Evolutionary conservation across 768 basidiomycete species (phyloP).

Genomic region (Phaffia australis): DNA sequence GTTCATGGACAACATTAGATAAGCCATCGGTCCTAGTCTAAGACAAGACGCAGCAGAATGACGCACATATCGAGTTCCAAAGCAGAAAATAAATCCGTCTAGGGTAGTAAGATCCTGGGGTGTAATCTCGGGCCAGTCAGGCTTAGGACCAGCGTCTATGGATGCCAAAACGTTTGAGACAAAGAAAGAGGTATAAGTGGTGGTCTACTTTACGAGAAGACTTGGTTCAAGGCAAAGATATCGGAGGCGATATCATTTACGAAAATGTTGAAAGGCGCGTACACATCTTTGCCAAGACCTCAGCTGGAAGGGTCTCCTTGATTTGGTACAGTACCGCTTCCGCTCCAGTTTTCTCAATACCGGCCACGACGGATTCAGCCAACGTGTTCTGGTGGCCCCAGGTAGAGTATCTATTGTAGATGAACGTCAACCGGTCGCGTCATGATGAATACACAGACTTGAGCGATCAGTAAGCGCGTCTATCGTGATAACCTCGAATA

Average conservation of each 20-base stretch:
- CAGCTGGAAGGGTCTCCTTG: constrained; percentile 24
- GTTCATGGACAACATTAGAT: too few relatives aligned
- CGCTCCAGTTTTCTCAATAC: background rate
- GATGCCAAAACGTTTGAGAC: background rate
- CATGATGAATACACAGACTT: too few relatives aligned
- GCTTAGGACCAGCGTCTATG: constrained; percentile 18
- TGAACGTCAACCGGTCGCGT: too few relatives aligned
- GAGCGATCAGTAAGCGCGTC: too few relatives aligned
- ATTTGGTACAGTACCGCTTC: constrained; percentile 5
- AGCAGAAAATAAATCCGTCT: constrained; percentile 15
- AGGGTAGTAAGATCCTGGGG: constrained; percentile 9
- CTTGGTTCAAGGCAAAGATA: background rate
- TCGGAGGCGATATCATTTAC: background rate
- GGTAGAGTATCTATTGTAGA: constrained; percentile 1
- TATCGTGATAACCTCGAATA: too few relatives aligned
- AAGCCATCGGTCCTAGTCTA: background rate
- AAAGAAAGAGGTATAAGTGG: background rate
- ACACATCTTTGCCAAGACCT: constrained; percentile 24
- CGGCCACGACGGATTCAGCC: constrained; percentile 6
- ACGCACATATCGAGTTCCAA: constrained; percentile 18
- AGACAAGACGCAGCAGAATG: background rate
- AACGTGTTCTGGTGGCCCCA: constrained; percentile 20
- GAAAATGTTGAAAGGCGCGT: background rate
- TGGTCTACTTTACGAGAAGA: background rate
- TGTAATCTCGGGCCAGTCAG: constrained; percentile 10